A percentile compares a stretch with the other conserved stretches of the same genome.
phyloP scores from a whole-genome alignment of 1,284 basidiomycete species.

The Leccinum griseonigrum region DNA sequence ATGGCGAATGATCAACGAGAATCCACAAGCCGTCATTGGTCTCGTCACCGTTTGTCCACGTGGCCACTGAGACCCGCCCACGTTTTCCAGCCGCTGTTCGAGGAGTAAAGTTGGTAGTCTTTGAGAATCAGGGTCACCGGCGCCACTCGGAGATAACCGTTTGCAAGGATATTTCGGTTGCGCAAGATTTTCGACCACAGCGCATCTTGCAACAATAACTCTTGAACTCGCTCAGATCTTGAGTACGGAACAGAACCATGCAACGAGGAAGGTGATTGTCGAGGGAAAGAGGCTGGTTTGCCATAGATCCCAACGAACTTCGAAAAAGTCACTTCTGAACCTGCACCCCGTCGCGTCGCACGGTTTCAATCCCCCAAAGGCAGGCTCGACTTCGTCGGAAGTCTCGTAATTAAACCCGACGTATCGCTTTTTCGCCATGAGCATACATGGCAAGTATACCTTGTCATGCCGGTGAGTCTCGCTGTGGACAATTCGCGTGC shows the following conservation, averaged over 20 bases:
- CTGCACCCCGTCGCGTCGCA: conserved; percentile 85
- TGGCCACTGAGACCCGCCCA: too few species aligned
- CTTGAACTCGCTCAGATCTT: conserved; percentile 88
- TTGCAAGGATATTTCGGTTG: conserved; percentile 45
- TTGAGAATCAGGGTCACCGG: too few species aligned
- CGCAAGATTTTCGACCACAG: conserved; percentile 82
- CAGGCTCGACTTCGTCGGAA: conserved; percentile 74
- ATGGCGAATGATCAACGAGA: too few species aligned
- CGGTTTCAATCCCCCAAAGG: conserved; percentile 97
- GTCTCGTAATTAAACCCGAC: conserved; percentile 95
- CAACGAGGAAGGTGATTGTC: background rate
- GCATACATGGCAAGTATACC: conserved; percentile 92
- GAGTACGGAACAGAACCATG: conserved; percentile 85
- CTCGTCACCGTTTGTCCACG: too few species aligned
- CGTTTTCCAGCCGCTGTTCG: too few species aligned
- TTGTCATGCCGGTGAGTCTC: conserved; percentile 29
- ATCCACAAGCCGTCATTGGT: too few species aligned
- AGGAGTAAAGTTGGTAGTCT: too few species aligned
- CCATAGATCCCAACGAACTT: conserved; percentile 53
- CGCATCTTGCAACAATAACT: conserved; percentile 76
- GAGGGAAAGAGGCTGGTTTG: background rate
- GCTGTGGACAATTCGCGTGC: too few species aligned
- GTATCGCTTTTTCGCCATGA: conserved; percentile 96
- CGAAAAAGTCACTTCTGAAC: conserved; percentile 84
- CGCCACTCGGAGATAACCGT: too few species aligned